phyloP scores from a whole-genome alignment of 257 asterid genomes.

The Nicotiana otophora region DNA sequence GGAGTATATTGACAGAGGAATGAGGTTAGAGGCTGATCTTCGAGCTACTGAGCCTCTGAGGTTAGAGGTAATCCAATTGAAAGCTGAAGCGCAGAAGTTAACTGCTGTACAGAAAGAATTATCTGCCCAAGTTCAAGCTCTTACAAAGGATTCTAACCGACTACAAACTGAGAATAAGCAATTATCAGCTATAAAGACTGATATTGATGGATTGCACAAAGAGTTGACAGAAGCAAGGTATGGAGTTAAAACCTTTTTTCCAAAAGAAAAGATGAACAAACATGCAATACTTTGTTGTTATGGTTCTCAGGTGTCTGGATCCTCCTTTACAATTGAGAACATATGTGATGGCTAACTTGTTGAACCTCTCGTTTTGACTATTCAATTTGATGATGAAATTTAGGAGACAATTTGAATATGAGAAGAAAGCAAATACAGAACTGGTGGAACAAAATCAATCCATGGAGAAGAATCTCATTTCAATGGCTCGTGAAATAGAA shows the following conservation, averaged over 20 bases:
- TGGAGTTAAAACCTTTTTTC: neutral
- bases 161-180: conserved; percentile 62
- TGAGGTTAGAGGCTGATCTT: conserved; percentile 79
- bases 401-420: conserved; percentile 70
- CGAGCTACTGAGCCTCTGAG: conserved; percentile 56
- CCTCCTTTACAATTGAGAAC: neutral
- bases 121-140: conserved; percentile 48
- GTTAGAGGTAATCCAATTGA: conserved; percentile 52
- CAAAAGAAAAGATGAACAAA: neutral
- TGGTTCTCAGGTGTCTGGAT: neutral
- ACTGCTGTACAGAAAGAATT: conserved; percentile 50
- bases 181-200: conserved; percentile 50
- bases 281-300: neutral
- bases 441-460: conserved; percentile 61
- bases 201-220: conserved; percentile 63
- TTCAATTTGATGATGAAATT: conserved; percentile 4
- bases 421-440: conserved; percentile 74
- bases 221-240: conserved; percentile 76
- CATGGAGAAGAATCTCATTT: conserved; percentile 67
- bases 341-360: neutral
- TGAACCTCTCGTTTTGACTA: conserved; percentile 5
- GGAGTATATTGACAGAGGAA: conserved; percentile 66
- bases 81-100: conserved; percentile 67
- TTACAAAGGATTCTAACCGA: conserved; percentile 58
- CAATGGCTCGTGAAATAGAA: conserved; percentile 92